Evolutionary conservation across 768 basidiomycete species (phyloP), one percentile per base, ranked within the genome.

Genomic region (Agaricus subrufescens): DNA sequence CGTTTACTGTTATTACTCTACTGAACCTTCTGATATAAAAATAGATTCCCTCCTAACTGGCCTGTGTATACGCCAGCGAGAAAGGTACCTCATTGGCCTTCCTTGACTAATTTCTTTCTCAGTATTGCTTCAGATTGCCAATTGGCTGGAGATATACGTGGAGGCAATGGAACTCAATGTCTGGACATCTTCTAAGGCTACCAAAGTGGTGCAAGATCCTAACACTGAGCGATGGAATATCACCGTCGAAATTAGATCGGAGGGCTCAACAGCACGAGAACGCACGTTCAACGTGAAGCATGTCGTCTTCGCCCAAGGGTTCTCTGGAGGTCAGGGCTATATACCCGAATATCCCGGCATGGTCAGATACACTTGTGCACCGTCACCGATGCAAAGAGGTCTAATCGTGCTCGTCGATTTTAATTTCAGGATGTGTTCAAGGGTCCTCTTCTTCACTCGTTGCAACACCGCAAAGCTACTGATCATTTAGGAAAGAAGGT

Each of bases 401-500:
- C 14, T 50, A 30, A 38, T 8, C 30, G 29, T 14, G 40, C 49
- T 27, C 34, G n/a, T 29, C 0, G 42, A 40, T 26, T 25, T 40
- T 27, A 15, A 10, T 50, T 50, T 10, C 57, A 83, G 79, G 78
- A 82, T 23, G 72, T 70, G 4, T 89, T 86, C 74, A 79, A 83
- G 60, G 89, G 89, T 7, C 70, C 80, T 50, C 67, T 84, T 3
- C 60, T 83, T 14, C 89, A 91, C 65, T 87, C 86, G 0, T 73
- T 67, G 4, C 63, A 75, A 27, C 82, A 88, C 66, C 74, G 76
- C 40, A 71, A 66, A n/a, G 84, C 84, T 0, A 67, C 71, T 10
- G 82, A 83, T 40, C 83, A 84, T 60, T 45, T 65, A 1, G 88
- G 86, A 12, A 89, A 89, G 71, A 90, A 84, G 63, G 86, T 88